These are phyloP conservation scores for Castanea mollissima DNA, from an alignment of 306 rosid species.

Conservation along the genomic window DNA sequence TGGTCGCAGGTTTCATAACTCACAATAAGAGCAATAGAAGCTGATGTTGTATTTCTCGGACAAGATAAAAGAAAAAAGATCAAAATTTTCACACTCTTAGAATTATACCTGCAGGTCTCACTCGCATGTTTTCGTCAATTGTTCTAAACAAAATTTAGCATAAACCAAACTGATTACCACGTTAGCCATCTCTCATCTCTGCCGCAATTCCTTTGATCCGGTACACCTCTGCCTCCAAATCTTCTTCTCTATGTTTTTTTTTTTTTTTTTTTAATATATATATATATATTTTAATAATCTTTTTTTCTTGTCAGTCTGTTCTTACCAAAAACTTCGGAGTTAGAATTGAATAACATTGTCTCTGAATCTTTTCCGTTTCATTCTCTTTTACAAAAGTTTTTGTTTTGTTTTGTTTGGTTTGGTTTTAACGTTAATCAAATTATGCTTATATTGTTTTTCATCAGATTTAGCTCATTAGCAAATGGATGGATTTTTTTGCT, in stretches of 20 bases:
- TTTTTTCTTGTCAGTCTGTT: constrained; percentile 7
- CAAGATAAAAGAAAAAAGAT: background rate
- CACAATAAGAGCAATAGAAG: background rate
- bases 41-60: background rate
- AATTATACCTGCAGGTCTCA: constrained; percentile 10
- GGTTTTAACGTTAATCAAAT: background rate
- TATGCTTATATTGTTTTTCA: background rate
- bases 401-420: constrained; percentile 15
- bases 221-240: constrained; percentile 23
- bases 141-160: constrained; percentile 23
- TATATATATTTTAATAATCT: background rate
- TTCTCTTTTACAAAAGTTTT: constrained; percentile 1
- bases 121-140: background rate
- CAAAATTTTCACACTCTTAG: constrained; percentile 6
- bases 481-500: background rate
- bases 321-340: constrained; percentile 12
- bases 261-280: background rate
- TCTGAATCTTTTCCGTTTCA: background rate
- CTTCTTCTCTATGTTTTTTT: constrained; percentile 1
- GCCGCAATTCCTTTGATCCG: constrained; percentile 38
- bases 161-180: constrained; percentile 20
- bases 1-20: background rate
- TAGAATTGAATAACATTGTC: background rate
- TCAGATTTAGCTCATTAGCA: too few relatives aligned
- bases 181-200: constrained; percentile 22